Percentiles rank a stretch among this genome's conserved stretches.
Conservation (phyloP, 805 yeast species). For the Grigorovia transvaalensis region DNA sequence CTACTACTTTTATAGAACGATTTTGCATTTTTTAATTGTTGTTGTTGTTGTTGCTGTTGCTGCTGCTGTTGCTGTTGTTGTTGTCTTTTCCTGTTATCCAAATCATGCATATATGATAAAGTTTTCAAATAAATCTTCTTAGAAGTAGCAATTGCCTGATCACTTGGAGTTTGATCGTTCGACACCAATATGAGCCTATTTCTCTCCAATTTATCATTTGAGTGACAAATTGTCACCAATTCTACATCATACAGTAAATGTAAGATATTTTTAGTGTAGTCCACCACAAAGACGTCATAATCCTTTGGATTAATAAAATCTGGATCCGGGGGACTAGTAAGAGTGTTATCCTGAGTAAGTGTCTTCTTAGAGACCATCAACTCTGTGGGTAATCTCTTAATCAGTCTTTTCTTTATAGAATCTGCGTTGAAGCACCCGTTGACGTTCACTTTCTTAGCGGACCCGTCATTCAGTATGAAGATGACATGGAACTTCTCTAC, state of each 20-base stretch:
- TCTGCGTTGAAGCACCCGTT: constrained; percentile 74
- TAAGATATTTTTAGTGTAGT: constrained; percentile 30
- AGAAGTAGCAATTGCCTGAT: constrained; percentile 47
- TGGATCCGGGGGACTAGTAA: not conserved
- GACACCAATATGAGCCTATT: constrained; percentile 60
- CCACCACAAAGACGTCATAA: constrained; percentile 56
- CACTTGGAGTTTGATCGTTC: constrained; percentile 51
- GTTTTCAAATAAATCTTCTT: constrained; percentile 32
- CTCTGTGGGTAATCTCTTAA: constrained; percentile 39
- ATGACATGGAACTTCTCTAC: constrained; percentile 40
- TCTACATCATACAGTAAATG: constrained; percentile 64
- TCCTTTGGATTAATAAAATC: constrained; percentile 20
- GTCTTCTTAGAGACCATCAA: constrained; percentile 10
- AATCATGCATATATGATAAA: not conserved
- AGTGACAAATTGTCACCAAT: constrained; percentile 71
- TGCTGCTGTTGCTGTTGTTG: not conserved
- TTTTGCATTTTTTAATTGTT: not conserved
- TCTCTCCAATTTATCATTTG: constrained; percentile 59
- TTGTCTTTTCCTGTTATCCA: not conserved
- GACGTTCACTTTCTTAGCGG: constrained; percentile 55
- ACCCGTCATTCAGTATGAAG: constrained; percentile 67
- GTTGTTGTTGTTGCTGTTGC: not conserved
- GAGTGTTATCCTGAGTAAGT: not conserved
- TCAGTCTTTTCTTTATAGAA: constrained; percentile 59
- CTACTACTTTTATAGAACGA: not conserved